phyloP scores from a whole-genome alignment of 2,329 filamentous ascomycete species.

The Byssothecium circinans region DNA sequence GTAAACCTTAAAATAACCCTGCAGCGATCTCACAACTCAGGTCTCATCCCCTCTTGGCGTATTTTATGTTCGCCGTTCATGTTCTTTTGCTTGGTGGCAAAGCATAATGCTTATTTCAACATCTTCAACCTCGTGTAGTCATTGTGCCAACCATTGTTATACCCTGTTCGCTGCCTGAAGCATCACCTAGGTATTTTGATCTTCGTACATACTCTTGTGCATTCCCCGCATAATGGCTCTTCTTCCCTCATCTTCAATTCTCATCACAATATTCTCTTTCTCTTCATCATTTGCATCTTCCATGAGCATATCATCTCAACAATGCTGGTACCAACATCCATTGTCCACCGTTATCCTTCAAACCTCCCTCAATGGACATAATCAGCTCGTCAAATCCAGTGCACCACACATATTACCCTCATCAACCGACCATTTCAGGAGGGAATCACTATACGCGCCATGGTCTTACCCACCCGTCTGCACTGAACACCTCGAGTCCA shows the following conservation, averaged over 20 bases:
- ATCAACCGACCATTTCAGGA: neutral
- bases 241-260: neutral
- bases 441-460: constrained; percentile 7
- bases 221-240: no score
- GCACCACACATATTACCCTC: neutral
- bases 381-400: constrained; percentile 7
- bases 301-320: constrained; percentile 10
- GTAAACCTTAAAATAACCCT: constrained; percentile 5
- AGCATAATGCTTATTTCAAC: constrained; percentile 2
- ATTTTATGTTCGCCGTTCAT: neutral
- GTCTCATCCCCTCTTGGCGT: constrained; percentile 12
- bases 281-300: neutral
- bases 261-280: neutral
- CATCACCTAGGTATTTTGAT: no score
- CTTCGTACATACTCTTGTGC: neutral
- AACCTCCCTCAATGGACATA: constrained; percentile 13
- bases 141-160: no score
- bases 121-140: neutral
- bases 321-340: constrained; percentile 31
- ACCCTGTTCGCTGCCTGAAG: no score
- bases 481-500: constrained; percentile 20
- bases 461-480: constrained; percentile 36
- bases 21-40: constrained; percentile 11
- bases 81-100: no score
- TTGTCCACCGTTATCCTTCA: constrained; percentile 14